phyloP scores from a whole-genome alignment of 2,329 filamentous ascomycete genomes.

The Arthrobotrys conoides region DNA sequence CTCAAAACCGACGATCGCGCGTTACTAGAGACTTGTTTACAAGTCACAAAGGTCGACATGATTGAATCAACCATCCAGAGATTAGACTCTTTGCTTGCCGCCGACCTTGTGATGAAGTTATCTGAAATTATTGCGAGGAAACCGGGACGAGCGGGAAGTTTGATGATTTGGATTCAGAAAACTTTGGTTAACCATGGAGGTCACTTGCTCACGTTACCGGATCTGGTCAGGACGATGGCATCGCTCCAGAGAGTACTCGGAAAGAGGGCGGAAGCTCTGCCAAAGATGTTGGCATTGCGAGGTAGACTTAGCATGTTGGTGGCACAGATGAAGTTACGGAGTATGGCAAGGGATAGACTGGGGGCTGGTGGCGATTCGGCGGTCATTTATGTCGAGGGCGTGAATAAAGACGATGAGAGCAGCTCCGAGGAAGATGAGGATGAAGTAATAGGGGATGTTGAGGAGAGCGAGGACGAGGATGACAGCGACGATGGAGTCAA shows the following conservation, averaged over 20 bases:
- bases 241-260: slow-evolving; percentile 88
- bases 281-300: slow-evolving; percentile 87
- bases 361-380: slow-evolving; percentile 69
- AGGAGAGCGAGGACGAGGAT: slow-evolving; percentile 69
- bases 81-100: slow-evolving; percentile 86
- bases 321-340: slow-evolving; percentile 85
- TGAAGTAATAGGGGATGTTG: slow-evolving; percentile 67
- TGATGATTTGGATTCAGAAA: slow-evolving; percentile 98
- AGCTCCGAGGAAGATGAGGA: slow-evolving; percentile 67
- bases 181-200: slow-evolving; percentile 92
- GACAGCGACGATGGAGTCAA: slow-evolving; percentile 72
- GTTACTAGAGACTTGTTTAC: slow-evolving; percentile 92
- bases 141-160: slow-evolving; percentile 87
- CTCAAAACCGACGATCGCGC: slow-evolving; percentile 91
- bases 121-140: slow-evolving; percentile 88
- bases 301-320: slow-evolving; percentile 96
- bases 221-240: slow-evolving; percentile 81
- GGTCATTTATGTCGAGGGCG: slow-evolving; percentile 77
- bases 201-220: slow-evolving; percentile 87
- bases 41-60: slow-evolving; percentile 80
- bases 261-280: slow-evolving; percentile 84
- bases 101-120: slow-evolving; percentile 82
- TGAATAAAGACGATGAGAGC: slow-evolving; percentile 69
- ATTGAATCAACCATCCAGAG: slow-evolving; percentile 91
- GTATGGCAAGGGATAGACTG: slow-evolving; percentile 74